Evolutionary conservation across 352 stramenopile species (phyloP), one percentile per base, ranked within the genome.

Genomic region (Globisporangium uncinulatum): DNA sequence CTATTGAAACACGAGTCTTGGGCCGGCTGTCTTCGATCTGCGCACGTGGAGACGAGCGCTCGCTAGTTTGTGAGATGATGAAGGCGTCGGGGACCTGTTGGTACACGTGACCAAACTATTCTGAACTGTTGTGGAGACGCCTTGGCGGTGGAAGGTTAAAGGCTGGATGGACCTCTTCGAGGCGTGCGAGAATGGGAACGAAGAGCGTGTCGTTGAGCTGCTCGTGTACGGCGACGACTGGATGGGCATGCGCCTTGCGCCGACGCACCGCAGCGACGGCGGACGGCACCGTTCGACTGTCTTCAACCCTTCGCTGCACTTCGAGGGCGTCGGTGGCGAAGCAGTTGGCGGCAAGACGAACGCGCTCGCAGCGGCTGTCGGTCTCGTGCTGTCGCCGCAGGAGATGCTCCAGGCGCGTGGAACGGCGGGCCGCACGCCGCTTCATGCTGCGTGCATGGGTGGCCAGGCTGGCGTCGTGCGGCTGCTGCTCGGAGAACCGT

Each of bases 141-240:
- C 37, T 29, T 20, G 31, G 19, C 32, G 24, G 11, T 7, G 6
- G 34, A 29, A 42, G 46, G 11, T 39, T 7, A 6, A n/a, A 42
- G 46, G 37, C 51, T 57, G 39, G 51, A 92, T 92, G 83, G 83
- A 92, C 48, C 63, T 92, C 36, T 84, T 84, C 52, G 83, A 92
- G 59, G 80, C 78, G 11, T 89, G 79, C 50, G 83, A 92, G 65
- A 90, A 89, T 60, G 83, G 83, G 53, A 92, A 92, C 51, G 83
- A 92, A 54, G 83, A 92, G 67, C 83, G 83, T 45, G 79, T 90
- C 19, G 69, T 92, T 7, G 83, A 90, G 66, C 65, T 90, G 31
- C 65, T 92, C 34, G 51, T 90, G n/a, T 61, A 73, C 13, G 71
- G 73, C 17, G 65, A 75, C 21, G 43, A 67, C 47, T 59, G 52